Conservation (phyloP, 805 yeast genomes). For the Myxozyma neotropica region DNA sequence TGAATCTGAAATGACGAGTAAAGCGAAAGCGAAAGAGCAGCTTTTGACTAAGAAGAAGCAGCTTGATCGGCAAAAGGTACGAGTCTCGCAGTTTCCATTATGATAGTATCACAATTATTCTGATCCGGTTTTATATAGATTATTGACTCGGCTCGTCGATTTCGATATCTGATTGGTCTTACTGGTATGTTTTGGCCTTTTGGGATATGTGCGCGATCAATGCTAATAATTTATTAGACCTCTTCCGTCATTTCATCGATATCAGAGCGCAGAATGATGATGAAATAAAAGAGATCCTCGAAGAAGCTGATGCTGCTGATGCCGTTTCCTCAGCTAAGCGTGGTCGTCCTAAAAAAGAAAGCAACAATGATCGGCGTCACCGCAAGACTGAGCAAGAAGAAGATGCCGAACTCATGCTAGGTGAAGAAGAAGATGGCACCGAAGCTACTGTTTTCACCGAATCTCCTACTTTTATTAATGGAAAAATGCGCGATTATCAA, state of each 20-base stretch:
- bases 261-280: slow-evolving; percentile 79
- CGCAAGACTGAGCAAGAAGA: slow-evolving; percentile 95
- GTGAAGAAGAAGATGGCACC: slow-evolving; percentile 60
- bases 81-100: neutral
- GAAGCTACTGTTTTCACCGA: slow-evolving; percentile 77
- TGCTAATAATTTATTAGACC: slow-evolving; percentile 46
- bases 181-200: slow-evolving; percentile 45
- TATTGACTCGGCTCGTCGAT: slow-evolving; percentile 73
- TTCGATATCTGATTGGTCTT: slow-evolving; percentile 75
- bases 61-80: slow-evolving; percentile 32
- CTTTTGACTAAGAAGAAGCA: slow-evolving; percentile 29
- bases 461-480: slow-evolving; percentile 75
- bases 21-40: slow-evolving; percentile 36
- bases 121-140: slow-evolving; percentile 39
- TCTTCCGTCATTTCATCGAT: slow-evolving; percentile 86
- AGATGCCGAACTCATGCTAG: slow-evolving; percentile 86
- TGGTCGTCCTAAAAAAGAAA: slow-evolving; percentile 30
- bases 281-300: slow-evolving; percentile 49
- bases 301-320: slow-evolving; percentile 40
- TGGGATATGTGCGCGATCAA: neutral
- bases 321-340: slow-evolving; percentile 33
- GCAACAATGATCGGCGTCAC: slow-evolving; percentile 52
- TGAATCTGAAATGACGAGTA: slow-evolving; percentile 11
- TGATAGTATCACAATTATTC: neutral
- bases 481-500: slow-evolving; percentile 85